These are phyloP conservation scores for Trichoderma sp. DNA, from an alignment of 2,329 filamentous ascomycete species.

Conservation along the genomic window DNA sequence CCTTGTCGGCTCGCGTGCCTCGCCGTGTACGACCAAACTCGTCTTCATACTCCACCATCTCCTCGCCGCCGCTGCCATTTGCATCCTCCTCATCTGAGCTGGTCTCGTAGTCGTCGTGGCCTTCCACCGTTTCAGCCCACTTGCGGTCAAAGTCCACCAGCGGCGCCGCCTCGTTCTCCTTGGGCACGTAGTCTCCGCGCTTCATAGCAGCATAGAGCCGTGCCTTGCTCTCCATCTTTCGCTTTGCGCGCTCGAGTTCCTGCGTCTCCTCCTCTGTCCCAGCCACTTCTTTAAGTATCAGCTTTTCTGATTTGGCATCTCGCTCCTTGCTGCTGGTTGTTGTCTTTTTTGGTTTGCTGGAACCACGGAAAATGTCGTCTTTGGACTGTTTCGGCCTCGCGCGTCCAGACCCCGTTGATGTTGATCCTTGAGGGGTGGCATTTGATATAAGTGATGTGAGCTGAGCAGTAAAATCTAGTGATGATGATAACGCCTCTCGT, in stretches of 20 bases:
- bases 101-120: constrained; percentile 57
- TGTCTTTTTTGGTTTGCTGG: constrained; percentile 27
- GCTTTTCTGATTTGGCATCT: constrained; percentile 37
- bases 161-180: constrained; percentile 61
- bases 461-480: constrained; percentile 83
- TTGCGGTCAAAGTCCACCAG: constrained; percentile 95
- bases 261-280: constrained; percentile 62
- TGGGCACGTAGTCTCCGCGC: constrained; percentile 74
- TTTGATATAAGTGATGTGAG: constrained; percentile 75
- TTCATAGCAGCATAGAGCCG: constrained; percentile 87
- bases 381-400: constrained; percentile 46
- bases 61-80: constrained; percentile 48
- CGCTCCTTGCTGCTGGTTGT: constrained; percentile 47
- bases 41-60: constrained; percentile 79
- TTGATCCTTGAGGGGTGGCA: constrained; percentile 33
- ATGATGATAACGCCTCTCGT: constrained; percentile 67
- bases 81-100: constrained; percentile 41
- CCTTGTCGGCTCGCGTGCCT: constrained; percentile 67
- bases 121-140: constrained; percentile 72
- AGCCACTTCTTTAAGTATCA: constrained; percentile 50
- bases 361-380: constrained; percentile 44
- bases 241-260: constrained; percentile 67
- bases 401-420: constrained; percentile 39
- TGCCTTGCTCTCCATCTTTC: constrained; percentile 87
- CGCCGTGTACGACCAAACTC: constrained; percentile 83